Evolutionary conservation across 2,329 filamentous ascomycete species (phyloP), one percentile per base, ranked within the genome.

Genomic region (Ceratocystis lukuohia): DNA sequence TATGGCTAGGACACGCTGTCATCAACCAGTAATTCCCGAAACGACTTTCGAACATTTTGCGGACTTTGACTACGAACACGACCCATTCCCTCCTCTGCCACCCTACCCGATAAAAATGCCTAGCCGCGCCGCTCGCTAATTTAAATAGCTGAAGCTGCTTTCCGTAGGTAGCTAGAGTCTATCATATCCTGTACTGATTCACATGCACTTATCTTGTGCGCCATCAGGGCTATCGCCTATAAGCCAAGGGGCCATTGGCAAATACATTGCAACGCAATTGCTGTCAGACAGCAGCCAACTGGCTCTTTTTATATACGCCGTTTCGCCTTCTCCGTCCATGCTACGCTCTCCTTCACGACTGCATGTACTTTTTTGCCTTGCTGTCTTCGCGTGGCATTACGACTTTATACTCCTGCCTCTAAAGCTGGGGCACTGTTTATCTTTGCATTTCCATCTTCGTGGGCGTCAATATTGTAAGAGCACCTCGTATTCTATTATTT

Each of bases 11-110:
- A 33, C 22, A 33, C 33, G 61, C 5, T 30, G 45, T 22, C 20
- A 44, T 46, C 44, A 57, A n/a, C 30, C 53, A 33, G 53, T 33
- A 15, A 64, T 62, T 3, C 33, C 62, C 5, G 61, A 66, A n/a
- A 44, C 48, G 25, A 28, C 53, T 3, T 56, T 56, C 20, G 66
- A 67, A 37, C 50, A 65, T 50, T 69, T 67, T 25, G 65, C 61
- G 5, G 65, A 63, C 50, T 69, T 66, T 30, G 66, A 68, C 33
- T 68, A 68, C 33, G 64, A 65, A 25, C 44, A 67, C 44, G 41
- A 64, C 10, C 5, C 48, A 7, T 64, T 33, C 25, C 57, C 62
- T 37, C 61, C 62, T 8, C 65, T 56, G 17, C 59, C 65, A 22
- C 15, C 61, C 7, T 50, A 48, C 17, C 17, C 41, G 7, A 30